Evolutionary conservation across 2,329 filamentous ascomycete genomes (phyloP).

Genomic region (Aureobasidium lini): DNA sequence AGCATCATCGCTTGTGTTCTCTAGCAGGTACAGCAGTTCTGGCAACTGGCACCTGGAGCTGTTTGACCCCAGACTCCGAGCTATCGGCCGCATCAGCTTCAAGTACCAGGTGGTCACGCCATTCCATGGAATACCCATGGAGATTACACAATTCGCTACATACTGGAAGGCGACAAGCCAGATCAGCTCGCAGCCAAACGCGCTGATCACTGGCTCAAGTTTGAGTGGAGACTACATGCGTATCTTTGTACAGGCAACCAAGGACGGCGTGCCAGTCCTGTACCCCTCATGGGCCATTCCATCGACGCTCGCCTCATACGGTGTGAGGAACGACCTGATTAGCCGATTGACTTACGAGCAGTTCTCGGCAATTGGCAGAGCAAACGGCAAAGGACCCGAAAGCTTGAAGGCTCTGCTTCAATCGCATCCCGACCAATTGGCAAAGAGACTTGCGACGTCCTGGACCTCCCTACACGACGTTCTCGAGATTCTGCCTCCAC

Average conservation of each 20-base stretch:
- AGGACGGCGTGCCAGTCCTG: constrained; percentile 77
- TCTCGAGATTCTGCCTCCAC: constrained; percentile 63
- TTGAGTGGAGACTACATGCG: constrained; percentile 92
- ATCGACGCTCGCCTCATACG: constrained; percentile 53
- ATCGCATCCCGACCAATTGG: not conserved
- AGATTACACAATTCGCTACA: constrained; percentile 96
- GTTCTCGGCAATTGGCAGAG: constrained; percentile 47
- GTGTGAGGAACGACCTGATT: constrained; percentile 68
- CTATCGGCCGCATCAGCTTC: constrained; percentile 91
- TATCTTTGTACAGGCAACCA: constrained; percentile 84
- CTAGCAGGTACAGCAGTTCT: constrained; percentile 63
- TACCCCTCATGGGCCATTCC: constrained; percentile 71
- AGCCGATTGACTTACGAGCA: constrained; percentile 69
- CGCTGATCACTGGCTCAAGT: constrained; percentile 89
- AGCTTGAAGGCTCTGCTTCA: not conserved
- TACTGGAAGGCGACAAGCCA: constrained; percentile 99
- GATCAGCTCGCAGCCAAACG: constrained; percentile 74
- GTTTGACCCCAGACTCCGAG: constrained; percentile 83
- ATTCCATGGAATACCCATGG: constrained; percentile 82
- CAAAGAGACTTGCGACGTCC: constrained; percentile 38
- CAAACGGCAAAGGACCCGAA: constrained; percentile 23
- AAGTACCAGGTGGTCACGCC: constrained; percentile 95
- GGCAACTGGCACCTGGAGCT: constrained; percentile 79
- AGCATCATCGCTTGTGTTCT: constrained; percentile 80
- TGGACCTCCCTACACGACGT: constrained; percentile 76